Percentiles rank a stretch among this genome's conserved stretches.
phyloP scores from a whole-genome alignment of 495 filamentous ascomycete species.

The Hypoxylon fragiforme region DNA sequence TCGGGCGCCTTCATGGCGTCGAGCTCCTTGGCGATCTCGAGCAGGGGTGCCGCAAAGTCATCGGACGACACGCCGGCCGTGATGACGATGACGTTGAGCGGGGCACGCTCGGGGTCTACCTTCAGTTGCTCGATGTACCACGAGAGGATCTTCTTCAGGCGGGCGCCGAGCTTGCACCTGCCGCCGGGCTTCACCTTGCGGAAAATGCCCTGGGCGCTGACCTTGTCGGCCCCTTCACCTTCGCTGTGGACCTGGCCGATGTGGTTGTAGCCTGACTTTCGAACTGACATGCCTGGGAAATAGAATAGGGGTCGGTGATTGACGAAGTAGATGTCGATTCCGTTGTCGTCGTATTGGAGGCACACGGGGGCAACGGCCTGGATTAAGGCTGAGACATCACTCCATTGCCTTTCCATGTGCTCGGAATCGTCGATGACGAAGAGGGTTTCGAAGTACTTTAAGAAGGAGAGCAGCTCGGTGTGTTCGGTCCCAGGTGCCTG shows the following conservation, averaged over 20 bases:
- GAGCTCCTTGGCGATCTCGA: constrained; percentile 16
- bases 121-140: constrained; percentile 32
- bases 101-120: constrained; percentile 22
- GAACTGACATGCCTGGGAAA: constrained; percentile 28
- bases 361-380: constrained; percentile 25
- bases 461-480: constrained; percentile 25
- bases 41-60: constrained; percentile 18
- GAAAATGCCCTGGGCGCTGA: constrained; percentile 26
- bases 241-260: constrained; percentile 28
- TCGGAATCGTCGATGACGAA: constrained; percentile 26
- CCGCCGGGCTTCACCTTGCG: constrained; percentile 27
- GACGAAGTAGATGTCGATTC: constrained; percentile 32
- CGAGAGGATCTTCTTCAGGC: constrained; percentile 17
- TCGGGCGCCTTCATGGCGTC: constrained; percentile 18
- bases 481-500: constrained; percentile 21
- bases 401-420: constrained; percentile 29
- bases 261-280: constrained; percentile 31
- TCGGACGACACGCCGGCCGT: constrained; percentile 24
- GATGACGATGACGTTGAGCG: constrained; percentile 30
- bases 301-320: constrained; percentile 30
- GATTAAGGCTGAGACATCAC: constrained; percentile 26
- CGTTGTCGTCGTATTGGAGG: constrained; percentile 30
- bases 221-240: constrained; percentile 14
- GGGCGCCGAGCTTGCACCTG: constrained; percentile 20
- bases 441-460: constrained; percentile 26